Percentiles rank a stretch among this genome's conserved stretches.
phyloP scores from a whole-genome alignment of 1,284 basidiomycete genomes.

The Cystobasidium sp. region DNA sequence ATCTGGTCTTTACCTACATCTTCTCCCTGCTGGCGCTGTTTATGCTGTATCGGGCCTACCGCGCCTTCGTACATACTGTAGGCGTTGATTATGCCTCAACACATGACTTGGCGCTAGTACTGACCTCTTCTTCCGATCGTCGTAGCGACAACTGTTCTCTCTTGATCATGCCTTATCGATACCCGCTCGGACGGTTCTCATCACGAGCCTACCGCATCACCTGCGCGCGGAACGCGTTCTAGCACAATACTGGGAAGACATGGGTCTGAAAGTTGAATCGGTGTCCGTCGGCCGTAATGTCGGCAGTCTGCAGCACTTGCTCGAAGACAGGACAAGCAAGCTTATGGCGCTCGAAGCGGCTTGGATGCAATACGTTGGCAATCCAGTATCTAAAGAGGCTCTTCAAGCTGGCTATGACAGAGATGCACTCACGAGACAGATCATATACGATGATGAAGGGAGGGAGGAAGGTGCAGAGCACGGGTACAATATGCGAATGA shows the following conservation, averaged over 20 bases:
- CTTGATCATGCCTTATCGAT: conserved; percentile 92
- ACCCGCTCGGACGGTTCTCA: conserved; percentile 87
- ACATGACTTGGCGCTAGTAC: background rate
- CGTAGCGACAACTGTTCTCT: conserved; percentile 77
- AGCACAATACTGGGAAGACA: conserved; percentile 88
- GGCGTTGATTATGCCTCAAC: background rate
- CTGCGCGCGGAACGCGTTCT: conserved; percentile 81
- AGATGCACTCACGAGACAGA: conserved; percentile 52
- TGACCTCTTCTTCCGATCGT: conserved; percentile 50
- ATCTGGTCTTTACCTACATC: conserved; percentile 89
- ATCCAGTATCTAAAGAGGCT: conserved; percentile 77
- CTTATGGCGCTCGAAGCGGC: conserved; percentile 76
- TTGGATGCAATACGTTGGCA: conserved; percentile 90
- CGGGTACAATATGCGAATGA: conserved; percentile 11
- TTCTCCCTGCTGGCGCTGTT: conserved; percentile 84
- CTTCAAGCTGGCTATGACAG: conserved; percentile 70
- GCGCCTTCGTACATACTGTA: conserved; percentile 78
- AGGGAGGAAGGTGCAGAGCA: conserved; percentile 21
- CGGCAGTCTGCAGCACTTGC: conserved; percentile 69
- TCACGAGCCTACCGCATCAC: conserved; percentile 79
- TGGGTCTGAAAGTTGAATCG: conserved; percentile 74
- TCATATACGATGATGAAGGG: conserved; percentile 42
- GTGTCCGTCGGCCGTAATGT: conserved; percentile 88
- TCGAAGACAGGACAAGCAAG: conserved; percentile 77
- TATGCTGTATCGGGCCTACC: conserved; percentile 86